These are phyloP conservation scores for Corylus heterophylla DNA, from an alignment of 306 rosid species.

Conservation along the genomic window DNA sequence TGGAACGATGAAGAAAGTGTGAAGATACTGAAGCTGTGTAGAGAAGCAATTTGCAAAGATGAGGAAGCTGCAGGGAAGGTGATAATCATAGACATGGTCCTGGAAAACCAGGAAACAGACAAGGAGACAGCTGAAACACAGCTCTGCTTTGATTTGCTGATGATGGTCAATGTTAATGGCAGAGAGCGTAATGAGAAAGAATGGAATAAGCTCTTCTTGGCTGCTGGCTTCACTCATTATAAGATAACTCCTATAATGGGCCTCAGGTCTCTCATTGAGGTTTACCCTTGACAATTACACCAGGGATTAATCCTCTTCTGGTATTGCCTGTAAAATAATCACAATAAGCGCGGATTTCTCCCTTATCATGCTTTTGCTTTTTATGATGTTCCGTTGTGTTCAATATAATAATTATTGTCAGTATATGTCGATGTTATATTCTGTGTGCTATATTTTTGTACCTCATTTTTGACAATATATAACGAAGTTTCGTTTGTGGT, in stretches of 20 bases:
- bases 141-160: slow-evolving; percentile 27
- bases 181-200: slow-evolving; percentile 29
- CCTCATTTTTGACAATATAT: too few relatives aligned
- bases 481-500: too few relatives aligned
- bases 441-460: too few relatives aligned
- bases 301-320: too few relatives aligned
- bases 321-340: too few relatives aligned
- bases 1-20: slow-evolving; percentile 39
- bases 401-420: too few relatives aligned
- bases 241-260: slow-evolving; percentile 25
- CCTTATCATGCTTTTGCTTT: too few relatives aligned
- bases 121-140: slow-evolving; percentile 9
- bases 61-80: slow-evolving; percentile 23
- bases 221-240: slow-evolving; percentile 24
- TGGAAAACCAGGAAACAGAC: slow-evolving; percentile 8
- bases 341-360: too few relatives aligned
- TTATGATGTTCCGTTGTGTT: too few relatives aligned
- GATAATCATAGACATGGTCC: slow-evolving; percentile 27
- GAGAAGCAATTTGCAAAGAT: slow-evolving; percentile 29
- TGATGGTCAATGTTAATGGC: slow-evolving; percentile 20
- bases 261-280: slow-evolving; percentile 26
- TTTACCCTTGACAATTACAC: slow-evolving; percentile 5
- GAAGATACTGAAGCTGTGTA: slow-evolving; percentile 26
- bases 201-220: slow-evolving; percentile 16
- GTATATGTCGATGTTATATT: too few relatives aligned